phyloP scores from a whole-genome alignment of 495 filamentous ascomycete genomes.

The Chaetomium tenue region DNA sequence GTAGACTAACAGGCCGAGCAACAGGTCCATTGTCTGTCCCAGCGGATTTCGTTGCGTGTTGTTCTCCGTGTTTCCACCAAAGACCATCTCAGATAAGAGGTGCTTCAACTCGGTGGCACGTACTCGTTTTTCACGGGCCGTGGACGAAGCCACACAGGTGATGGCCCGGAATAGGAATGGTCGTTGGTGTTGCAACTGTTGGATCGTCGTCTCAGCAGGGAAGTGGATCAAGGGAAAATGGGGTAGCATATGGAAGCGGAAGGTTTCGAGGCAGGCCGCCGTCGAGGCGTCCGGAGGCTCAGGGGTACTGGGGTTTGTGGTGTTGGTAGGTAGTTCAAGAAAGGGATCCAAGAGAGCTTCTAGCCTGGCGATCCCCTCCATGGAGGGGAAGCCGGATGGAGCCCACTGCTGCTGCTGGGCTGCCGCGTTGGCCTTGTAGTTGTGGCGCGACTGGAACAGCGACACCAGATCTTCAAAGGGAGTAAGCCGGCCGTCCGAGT shows the following conservation, averaged over 20 bases:
- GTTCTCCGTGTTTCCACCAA: not conserved
- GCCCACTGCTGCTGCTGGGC: not conserved
- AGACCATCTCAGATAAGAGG: conserved; percentile 33
- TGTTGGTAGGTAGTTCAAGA: not conserved
- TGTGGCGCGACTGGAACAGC: not conserved
- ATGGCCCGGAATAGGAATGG: conserved; percentile 55
- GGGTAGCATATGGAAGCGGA: conserved; percentile 44
- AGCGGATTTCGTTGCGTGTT: conserved; percentile 37
- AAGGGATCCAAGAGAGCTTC: not conserved
- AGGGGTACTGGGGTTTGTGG: not conserved
- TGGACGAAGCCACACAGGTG: conserved; percentile 42
- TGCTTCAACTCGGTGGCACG: conserved; percentile 42
- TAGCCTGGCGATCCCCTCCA: not conserved
- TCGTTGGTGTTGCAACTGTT: conserved; percentile 43
- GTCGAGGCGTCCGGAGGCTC: not conserved
- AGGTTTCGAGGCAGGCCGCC: conserved; percentile 30
- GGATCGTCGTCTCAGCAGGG: conserved; percentile 40
- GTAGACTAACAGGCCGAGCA: conserved; percentile 52
- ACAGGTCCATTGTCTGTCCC: conserved; percentile 46
- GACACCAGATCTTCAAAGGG: conserved; percentile 35
- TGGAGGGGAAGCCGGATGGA: not conserved
- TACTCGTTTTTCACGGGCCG: conserved; percentile 18
- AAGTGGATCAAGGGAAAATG: conserved; percentile 50
- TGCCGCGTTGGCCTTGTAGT: not conserved
- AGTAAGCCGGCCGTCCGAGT: conserved; percentile 32